A percentile compares a stretch with the other conserved stretches of the same genome.
Conservation (phyloP, 176 grass and related monocot genomes). For the Zizania latifolia region DNA sequence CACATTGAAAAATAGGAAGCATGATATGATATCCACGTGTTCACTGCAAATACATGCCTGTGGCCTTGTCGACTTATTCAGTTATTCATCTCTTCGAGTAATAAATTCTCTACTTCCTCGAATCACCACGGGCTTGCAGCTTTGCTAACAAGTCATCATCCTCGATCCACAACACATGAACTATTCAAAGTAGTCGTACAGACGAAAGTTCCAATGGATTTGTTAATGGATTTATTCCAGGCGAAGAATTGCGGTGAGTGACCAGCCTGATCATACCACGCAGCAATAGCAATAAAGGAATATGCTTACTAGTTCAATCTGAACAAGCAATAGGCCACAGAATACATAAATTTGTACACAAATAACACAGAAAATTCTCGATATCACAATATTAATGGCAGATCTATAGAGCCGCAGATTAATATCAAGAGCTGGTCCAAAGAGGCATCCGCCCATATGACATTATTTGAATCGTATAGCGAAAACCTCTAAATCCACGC, state of each 20-base stretch:
- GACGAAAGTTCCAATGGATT: not conserved
- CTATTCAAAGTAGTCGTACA: too few relatives aligned
- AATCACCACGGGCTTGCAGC: too few relatives aligned
- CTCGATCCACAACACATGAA: not conserved
- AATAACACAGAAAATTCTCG: not conserved
- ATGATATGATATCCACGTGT: too few relatives aligned
- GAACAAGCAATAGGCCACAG: not conserved
- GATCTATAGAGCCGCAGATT: conserved; percentile 10
- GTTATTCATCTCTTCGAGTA: too few relatives aligned
- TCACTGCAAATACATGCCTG: too few relatives aligned
- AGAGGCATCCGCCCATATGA: not conserved
- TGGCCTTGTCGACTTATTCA: too few relatives aligned
- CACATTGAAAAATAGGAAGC: too few relatives aligned
- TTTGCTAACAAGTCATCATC: not conserved
- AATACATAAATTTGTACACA: not conserved
- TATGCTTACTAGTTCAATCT: not conserved
- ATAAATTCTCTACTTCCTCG: too few relatives aligned
- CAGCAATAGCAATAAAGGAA: not conserved
- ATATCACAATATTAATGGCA: not conserved
- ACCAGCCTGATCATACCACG: not conserved
- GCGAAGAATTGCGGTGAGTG: too few relatives aligned
- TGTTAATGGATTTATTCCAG: too few relatives aligned
- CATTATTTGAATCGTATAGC: conserved; percentile 25
- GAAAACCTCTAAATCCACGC: not conserved
- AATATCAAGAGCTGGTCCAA: not conserved